Base-by-base conservation (phyloP, 306 rosid genomes). In the Arachis stenosperma region DNA sequence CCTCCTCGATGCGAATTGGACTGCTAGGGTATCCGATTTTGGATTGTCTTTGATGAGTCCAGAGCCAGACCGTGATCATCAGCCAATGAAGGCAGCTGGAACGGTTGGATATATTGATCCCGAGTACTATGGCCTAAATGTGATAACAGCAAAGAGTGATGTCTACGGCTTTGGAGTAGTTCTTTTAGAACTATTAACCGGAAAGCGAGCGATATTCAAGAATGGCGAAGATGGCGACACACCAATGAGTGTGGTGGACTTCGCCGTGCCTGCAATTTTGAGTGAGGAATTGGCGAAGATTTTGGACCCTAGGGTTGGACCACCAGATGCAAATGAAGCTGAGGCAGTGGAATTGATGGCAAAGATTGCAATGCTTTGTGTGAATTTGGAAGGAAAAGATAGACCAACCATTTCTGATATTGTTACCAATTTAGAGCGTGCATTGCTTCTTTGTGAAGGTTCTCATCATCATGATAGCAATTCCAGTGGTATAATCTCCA, bases 101-200 rank as follows among this genome's bases (percentile, higher is more conserved):
- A 90, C 97, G 0, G 86, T 90, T 22, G 98, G 98, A 37, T 93
- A 93, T 84, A 93, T 93, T 17, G 98, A 93, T 89, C 98, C 98
- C 0, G 98, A 93, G 82, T 93, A 93, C 86, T 93, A 89, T 27
- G 96, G 98, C 63, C 82, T 93, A 8, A 93, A 93, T 67, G 83
- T 93, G 3, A 70, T 93, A 66, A 93, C 98, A 7, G 84, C 93
- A 29, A 93, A 93, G 86, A 90, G 97, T 52, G 98, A 93, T 74
- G 98, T 93, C 2, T 93, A 90, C 73, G 98, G 98, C 0, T 87
- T 93, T 14, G 98, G 98, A 13, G 85, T 93, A 61, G 98, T 93
- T 8, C 53, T 93, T 62, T 78, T 93, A 13, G 98, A 93, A 75
- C 90, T 93, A 22, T 75, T 93, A 86, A 93, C 98, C 2, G 98